Evolutionary conservation across 1,284 basidiomycete species (phyloP).

Genomic region (Heterobasidion irregulare): DNA sequence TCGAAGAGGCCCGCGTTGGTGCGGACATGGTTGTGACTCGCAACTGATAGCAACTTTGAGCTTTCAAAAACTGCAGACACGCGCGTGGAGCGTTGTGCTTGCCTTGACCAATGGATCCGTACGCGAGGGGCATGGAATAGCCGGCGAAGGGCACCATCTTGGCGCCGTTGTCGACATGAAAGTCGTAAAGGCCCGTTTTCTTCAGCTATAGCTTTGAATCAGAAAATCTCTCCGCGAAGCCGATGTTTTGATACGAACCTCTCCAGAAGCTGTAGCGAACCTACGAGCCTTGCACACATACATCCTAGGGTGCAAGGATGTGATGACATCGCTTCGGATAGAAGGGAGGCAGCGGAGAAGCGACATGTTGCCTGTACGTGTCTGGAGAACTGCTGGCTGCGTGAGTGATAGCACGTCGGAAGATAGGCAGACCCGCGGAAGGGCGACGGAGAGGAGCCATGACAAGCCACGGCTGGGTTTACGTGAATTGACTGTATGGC

Average conservation of each 20-base stretch:
- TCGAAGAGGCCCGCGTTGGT: constrained; percentile 87
- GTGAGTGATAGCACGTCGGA: too few relatives aligned
- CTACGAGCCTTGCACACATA: not conserved
- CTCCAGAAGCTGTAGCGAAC: not conserved
- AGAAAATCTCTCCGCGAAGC: not conserved
- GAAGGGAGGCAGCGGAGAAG: not conserved
- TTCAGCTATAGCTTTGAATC: constrained; percentile 17
- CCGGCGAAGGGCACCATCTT: constrained; percentile 99
- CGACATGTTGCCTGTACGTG: not conserved
- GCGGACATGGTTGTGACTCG: constrained; percentile 89
- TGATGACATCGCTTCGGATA: not conserved
- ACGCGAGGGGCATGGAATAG: constrained; percentile 90
- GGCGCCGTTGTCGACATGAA: constrained; percentile 78
- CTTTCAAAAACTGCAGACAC: not conserved
- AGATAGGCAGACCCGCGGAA: not conserved
- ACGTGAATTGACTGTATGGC: not conserved
- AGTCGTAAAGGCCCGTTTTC: constrained; percentile 84
- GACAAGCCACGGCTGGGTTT: not conserved
- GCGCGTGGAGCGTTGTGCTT: constrained; percentile 13
- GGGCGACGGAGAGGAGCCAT: not conserved
- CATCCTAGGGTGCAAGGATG: not conserved
- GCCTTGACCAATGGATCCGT: constrained; percentile 82
- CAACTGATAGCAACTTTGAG: constrained; percentile 40
- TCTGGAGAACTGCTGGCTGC: too few relatives aligned
- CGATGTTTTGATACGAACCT: not conserved